Evolutionary conservation across 257 asterid species (phyloP).

Genomic region (Ballota nigra): DNA sequence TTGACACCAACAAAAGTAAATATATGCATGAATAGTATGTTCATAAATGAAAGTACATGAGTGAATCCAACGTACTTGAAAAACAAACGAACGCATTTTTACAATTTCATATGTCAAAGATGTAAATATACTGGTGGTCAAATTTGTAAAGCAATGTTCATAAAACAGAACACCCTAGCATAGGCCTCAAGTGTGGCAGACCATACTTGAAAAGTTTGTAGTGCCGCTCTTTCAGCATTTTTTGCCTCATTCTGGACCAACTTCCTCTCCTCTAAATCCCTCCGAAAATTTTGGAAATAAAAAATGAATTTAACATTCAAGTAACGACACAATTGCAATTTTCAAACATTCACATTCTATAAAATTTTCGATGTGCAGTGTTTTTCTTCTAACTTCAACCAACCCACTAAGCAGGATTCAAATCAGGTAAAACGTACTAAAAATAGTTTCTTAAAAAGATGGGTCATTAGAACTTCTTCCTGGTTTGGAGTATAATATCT

Average conservation of each 20-base stretch:
- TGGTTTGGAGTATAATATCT: neutral
- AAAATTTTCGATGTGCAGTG: neutral
- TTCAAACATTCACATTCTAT: neutral
- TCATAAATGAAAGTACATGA: too few relatives aligned
- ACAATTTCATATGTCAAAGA: constrained; percentile 4
- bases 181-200: constrained; percentile 64
- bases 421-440: neutral
- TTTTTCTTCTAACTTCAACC: neutral
- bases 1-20: neutral
- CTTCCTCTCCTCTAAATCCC: constrained; percentile 72
- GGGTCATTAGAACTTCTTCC: neutral
- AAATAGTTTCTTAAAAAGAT: neutral
- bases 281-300: constrained; percentile 36
- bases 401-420: neutral
- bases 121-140: neutral
- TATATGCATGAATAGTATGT: constrained; percentile 3
- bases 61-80: too few relatives aligned
- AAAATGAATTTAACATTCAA: neutral
- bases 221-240: constrained; percentile 73
- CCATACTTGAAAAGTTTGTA: constrained; percentile 69
- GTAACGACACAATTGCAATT: neutral
- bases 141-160: neutral
- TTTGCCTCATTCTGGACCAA: constrained; percentile 52
- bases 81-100: neutral
- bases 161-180: constrained; percentile 51